These are phyloP conservation scores for Perkinsus marinus DNA, from an alignment of 169 alveolate species.

Conservation along the genomic window DNA sequence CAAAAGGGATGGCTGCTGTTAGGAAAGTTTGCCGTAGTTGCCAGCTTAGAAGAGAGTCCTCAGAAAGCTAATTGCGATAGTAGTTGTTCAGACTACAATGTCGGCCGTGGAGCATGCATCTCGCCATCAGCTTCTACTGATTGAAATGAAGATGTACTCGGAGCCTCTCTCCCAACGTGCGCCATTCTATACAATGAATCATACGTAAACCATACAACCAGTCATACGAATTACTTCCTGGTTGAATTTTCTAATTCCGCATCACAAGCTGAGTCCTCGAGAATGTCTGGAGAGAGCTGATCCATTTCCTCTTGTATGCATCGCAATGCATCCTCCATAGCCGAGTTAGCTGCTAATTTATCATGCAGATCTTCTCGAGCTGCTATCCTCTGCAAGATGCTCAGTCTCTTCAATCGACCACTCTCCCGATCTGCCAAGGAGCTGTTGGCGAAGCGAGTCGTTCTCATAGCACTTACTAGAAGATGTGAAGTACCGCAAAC, in stretches of 20 bases:
- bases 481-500: neutral
- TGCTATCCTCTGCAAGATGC: neutral
- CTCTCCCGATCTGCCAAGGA: neutral
- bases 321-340: neutral
- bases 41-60: neutral
- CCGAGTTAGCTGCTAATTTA: neutral
- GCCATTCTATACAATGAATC: no score
- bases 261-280: neutral
- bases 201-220: no score
- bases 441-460: neutral
- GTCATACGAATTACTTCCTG: no score
- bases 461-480: neutral
- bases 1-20: slow-evolving; percentile 20
- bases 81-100: neutral
- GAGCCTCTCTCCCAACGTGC: no score
- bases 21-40: slow-evolving; percentile 8
- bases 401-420: neutral
- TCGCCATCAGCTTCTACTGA: neutral
- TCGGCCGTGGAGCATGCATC: neutral
- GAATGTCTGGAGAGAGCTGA: neutral
- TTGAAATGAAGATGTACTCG: no score
- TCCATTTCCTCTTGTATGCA: neutral
- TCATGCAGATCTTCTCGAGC: neutral
- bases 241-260: no score
- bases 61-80: neutral